Evolutionary conservation across 805 yeast genomes (phyloP).

Genomic region (Pichia paraexigua): DNA sequence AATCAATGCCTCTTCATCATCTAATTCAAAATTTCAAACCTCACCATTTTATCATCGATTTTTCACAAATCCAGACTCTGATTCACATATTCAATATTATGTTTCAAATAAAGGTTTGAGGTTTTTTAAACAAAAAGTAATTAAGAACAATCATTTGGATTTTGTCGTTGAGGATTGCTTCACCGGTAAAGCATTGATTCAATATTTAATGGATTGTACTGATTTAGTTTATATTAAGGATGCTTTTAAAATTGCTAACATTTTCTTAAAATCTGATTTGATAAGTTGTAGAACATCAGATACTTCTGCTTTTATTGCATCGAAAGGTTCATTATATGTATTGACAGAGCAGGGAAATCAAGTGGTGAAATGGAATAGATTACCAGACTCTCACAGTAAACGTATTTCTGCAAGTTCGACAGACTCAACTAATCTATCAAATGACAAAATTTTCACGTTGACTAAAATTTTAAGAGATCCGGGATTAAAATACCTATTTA

Average conservation of each 20-base stretch:
- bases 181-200: slow-evolving; percentile 71
- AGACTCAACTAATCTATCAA: neutral
- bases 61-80: slow-evolving; percentile 86
- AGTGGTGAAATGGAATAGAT: slow-evolving; percentile 20
- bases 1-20: neutral
- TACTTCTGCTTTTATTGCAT: slow-evolving; percentile 19
- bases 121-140: slow-evolving; percentile 35
- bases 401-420: neutral
- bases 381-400: neutral
- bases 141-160: slow-evolving; percentile 12
- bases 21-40: neutral
- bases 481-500: slow-evolving; percentile 61
- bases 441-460: slow-evolving; percentile 14
- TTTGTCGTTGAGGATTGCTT: slow-evolving; percentile 42
- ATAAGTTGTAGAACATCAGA: slow-evolving; percentile 29
- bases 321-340: slow-evolving; percentile 18
- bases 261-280: slow-evolving; percentile 40
- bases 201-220: slow-evolving; percentile 89
- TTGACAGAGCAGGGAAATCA: slow-evolving; percentile 18
- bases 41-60: slow-evolving; percentile 71
- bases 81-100: slow-evolving; percentile 73
- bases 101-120: slow-evolving; percentile 60
- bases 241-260: slow-evolving; percentile 44
- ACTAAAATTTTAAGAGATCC: slow-evolving; percentile 58
- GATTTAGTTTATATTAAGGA: slow-evolving; percentile 49